Evolutionary conservation across 129 eudicot genomes (phyloP), one percentile per base, ranked within the genome.

Genomic region (Pittosporum tobira): DNA sequence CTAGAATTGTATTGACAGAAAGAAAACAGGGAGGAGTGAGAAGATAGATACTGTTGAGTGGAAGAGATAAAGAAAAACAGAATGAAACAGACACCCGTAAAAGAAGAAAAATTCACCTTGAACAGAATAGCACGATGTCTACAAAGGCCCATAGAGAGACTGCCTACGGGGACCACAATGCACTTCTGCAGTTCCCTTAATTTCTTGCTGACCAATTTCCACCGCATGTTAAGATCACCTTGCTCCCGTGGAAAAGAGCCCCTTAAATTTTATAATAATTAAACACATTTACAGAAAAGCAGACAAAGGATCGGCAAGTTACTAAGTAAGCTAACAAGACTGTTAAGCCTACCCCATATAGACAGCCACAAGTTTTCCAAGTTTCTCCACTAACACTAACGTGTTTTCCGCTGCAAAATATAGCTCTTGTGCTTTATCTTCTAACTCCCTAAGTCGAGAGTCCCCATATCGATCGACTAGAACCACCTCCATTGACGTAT

Each of bases 81-180:
- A 14, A 36, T 11, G 8, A 34, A 21, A 3, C 14, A 12, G 29
- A 34, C 2, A 28, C 22, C 37, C 10, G 45, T 19, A 1, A 38
- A n/a, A 40, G 42, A 36, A 52, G 23, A 47, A 18, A 30, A 25
- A 6, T 27, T 68, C 57, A 91, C 98, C 89, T 91, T 91, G 76
- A 91, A 91, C 56, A 91, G 84, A 53, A 91, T 83, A 46, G 94
- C 89, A 18, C 98, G 84, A 65, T 91, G 98, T 69, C 95, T 76
- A 62, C 98, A 91, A 38, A 91, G 95, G 57, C 98, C 98, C 62
- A 69, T 71, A 29, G 95, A 86, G 53, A 91, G 70, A 71, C 73
- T 83, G 69, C 95, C 89, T 64, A 91, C 49, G 1, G 95, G 95
- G n/a, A 91, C 66, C 52, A 91, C 81, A 42, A 91, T 75, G 61